Conservation (phyloP, 1,284 basidiomycete genomes). For the Waitea zeae region DNA sequence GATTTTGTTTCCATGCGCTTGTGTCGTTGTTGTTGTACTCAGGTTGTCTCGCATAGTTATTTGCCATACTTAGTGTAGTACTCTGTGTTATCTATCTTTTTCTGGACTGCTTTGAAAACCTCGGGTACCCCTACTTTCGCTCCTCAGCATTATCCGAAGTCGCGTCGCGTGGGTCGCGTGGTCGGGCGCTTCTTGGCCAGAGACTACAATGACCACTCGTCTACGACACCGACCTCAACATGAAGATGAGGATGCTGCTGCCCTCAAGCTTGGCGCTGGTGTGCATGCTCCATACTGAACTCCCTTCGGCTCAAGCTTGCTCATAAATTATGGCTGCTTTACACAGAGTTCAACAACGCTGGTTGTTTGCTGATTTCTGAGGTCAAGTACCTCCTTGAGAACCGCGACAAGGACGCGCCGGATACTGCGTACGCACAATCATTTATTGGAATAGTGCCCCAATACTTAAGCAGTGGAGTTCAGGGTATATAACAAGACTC, state of each 20-base stretch:
- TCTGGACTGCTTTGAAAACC: too few species aligned
- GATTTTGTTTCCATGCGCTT: too few species aligned
- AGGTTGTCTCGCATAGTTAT: too few species aligned
- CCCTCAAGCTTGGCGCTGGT: conserved; percentile 49
- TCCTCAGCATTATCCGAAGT: too few species aligned
- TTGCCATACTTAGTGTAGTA: too few species aligned
- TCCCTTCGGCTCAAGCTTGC: neutral
- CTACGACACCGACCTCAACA: conserved; percentile 30
- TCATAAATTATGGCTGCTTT: neutral
- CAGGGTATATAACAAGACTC: conserved; percentile 84
- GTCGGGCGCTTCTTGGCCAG: too few species aligned
- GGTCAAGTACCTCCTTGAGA: conserved; percentile 78
- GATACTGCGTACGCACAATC: conserved; percentile 63
- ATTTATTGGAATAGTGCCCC: neutral
- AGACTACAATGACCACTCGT: too few species aligned
- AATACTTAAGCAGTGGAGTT: neutral
- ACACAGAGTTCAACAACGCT: conserved; percentile 78
- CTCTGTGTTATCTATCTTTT: too few species aligned
- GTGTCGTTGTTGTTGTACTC: too few species aligned
- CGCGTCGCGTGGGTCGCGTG: too few species aligned
- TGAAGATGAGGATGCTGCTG: conserved; percentile 57
- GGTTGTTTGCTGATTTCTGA: conserved; percentile 85
- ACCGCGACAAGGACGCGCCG: conserved; percentile 68
- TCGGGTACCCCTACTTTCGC: too few species aligned
- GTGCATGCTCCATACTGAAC: conserved; percentile 14